Conservation (phyloP, 768 basidiomycete species). For the Leucosporidium creatinivorum region DNA sequence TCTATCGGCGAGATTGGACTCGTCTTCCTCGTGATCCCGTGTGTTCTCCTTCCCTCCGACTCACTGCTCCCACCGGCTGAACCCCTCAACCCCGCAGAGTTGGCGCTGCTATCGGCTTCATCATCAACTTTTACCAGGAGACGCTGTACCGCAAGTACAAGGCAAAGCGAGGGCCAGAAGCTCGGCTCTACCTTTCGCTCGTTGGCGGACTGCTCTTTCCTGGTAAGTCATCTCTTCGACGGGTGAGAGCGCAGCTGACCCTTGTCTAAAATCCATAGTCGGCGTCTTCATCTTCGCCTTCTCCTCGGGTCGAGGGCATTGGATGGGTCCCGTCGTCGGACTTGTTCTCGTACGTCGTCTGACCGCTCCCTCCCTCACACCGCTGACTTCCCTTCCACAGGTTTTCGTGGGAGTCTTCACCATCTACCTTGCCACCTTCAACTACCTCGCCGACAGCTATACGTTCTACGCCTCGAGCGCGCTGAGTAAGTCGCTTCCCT, state of each 20-base stretch:
- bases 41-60: background rate
- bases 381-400: background rate
- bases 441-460: conserved; percentile 39
- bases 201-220: conserved; percentile 27
- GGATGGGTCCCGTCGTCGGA: conserved; percentile 43
- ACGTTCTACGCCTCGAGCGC: conserved; percentile 42
- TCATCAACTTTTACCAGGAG: conserved; percentile 19
- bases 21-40: conserved; percentile 20
- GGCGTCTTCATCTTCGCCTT: conserved; percentile 42
- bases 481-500: background rate
- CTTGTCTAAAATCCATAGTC: background rate
- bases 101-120: conserved; percentile 23
- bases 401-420: conserved; percentile 32
- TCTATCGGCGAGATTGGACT: conserved; percentile 16
- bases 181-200: conserved; percentile 16
- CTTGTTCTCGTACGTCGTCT: conserved; percentile 29
- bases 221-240: background rate
- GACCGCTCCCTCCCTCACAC: rapidly evolving
- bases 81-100: background rate
- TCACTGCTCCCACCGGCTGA: background rate
- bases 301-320: conserved; percentile 37
- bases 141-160: conserved; percentile 13
- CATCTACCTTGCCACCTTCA: conserved; percentile 35
- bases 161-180: conserved; percentile 25
- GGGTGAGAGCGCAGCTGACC: conserved; percentile 18